Evolutionary conservation across 78 protist genomes (phyloP), one percentile per base, ranked within the genome.

Genomic region (Dictyostelium citrinum): DNA sequence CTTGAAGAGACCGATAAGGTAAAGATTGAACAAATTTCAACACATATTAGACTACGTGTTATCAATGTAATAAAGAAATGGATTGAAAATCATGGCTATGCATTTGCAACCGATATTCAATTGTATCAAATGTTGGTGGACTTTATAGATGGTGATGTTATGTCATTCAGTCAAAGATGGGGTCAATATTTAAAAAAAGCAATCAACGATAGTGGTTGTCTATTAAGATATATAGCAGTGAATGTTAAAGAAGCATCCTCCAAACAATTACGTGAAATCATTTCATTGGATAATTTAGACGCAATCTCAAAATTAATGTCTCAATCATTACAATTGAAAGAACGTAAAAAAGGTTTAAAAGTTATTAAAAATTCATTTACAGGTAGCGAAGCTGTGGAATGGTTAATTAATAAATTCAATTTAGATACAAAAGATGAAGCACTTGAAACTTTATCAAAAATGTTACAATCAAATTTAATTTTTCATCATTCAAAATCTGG

Each of bases 61-160:
- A 76, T 91, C 1, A 84, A 84, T 70, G 84, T 91, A 0, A 29
- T 91, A 71, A 91, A 91, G 91, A 91, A 83, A 61, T 91, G 95
- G 95, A 67, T 91, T 29, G 95, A 91, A 27, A 55, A 64, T 16
- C 95, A 91, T 58, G 35, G 64, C 2, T 76, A 91, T 71, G 85
- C 61, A 55, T 91, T 91, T 45, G 43, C 27, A 11, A n/a, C 11
- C 20, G 39, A 61, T 10, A 39, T 41, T 43, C 5, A 60, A 46
- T 55, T 64, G 2, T 78, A 61, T 49, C 11, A 20, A 0, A 51
- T 77, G 39, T 68, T 88, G 10, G 6, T 78, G 24, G 93, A 88
- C 1, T 20, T 68, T 6, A 45, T 88, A 4, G 81, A 75, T 39
- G 27, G 9, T 43, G 58, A 75, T n/a, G 58, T 75, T 2, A 33